Evolutionary conservation across 1,139 yeast species (phyloP), one percentile per base, ranked within the genome.

Genomic region (Torulaspora globosa): DNA sequence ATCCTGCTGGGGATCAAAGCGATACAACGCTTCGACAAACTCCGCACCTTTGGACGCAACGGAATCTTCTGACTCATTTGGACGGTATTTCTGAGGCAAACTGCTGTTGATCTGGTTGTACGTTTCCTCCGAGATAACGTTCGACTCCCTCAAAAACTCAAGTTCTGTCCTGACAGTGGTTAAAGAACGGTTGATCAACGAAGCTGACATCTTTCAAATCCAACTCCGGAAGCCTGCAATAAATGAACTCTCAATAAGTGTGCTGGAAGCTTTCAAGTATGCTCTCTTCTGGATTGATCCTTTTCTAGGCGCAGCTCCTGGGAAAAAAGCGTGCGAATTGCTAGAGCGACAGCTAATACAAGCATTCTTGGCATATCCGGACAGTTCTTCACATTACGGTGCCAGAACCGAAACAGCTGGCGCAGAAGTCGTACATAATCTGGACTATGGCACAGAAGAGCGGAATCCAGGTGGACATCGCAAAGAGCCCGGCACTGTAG

Each of bases 401-500:
- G 6, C 78, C 70, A 41, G 77, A 69, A 61, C 75, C 69, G 1
- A 82, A 71, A 55, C 84, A 89, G 27, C 89, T 76, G 7, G 82
- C 74, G 35, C 83, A 70, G 27, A 85, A 75, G 63, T 83, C 79
- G 63, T 76, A 84, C 40, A 88, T 60, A 11, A 85, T 74, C 57
- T 79, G 81, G 2, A 83, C 76, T 5, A 84, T 69, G 0, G 82
- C 92, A 80, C 92, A 86, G 41, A 84, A 77, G 56, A 89, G 74
- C 1, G 97, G 97, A 9, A 89, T 79, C 97, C 97, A 90, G 0
- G 96, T 85, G 24, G 95, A 83, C 92, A 90, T 85, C 19, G 85
- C 77, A 62, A 89, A 77, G 11, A 80, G 70, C 0, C 89, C 96
- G 0, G 96, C 82, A 46, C 76, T 72, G 66, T 89, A 89, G 3